Conservation (phyloP, 768 basidiomycete genomes). For the Phanerodontia chrysosporium region DNA sequence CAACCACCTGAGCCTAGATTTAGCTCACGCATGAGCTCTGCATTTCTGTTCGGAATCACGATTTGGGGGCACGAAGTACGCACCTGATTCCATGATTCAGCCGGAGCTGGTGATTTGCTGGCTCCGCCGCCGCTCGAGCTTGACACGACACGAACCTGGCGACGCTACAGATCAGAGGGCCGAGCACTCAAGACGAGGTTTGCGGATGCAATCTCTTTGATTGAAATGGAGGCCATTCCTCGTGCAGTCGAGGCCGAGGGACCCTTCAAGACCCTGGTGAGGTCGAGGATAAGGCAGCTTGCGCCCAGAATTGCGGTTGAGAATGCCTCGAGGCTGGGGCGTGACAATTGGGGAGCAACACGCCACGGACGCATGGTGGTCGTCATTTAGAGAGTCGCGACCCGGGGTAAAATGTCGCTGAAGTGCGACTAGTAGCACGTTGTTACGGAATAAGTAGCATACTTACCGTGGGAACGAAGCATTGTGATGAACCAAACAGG, state of each 20-base stretch:
- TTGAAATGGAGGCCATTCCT: conserved; percentile 3
- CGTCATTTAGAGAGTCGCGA: not conserved
- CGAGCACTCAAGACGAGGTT: not conserved
- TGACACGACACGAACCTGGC: not conserved
- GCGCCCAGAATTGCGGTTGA: not conserved
- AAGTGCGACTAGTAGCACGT: not conserved
- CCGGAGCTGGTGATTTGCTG: not conserved
- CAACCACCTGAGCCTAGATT: no score
- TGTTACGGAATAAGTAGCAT: not conserved
- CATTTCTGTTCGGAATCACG: not conserved
- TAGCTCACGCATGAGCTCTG: not conserved
- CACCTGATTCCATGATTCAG: not conserved
- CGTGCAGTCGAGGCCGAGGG: conserved; percentile 2
- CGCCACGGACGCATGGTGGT: not conserved
- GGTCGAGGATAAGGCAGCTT: not conserved
- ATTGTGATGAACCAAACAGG: conserved; percentile 10
- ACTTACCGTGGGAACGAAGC: conserved; percentile 3
- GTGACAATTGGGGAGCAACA: not conserved
- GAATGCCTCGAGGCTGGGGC: not conserved
- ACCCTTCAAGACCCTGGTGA: not conserved
- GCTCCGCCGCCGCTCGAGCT: not conserved
- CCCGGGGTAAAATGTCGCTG: not conserved
- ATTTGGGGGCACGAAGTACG: not conserved
- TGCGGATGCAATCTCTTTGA: conserved; percentile 2
- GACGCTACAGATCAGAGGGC: not conserved